phyloP scores from a whole-genome alignment of 352 stramenopile genomes.

The Phytophthora megakarya region DNA sequence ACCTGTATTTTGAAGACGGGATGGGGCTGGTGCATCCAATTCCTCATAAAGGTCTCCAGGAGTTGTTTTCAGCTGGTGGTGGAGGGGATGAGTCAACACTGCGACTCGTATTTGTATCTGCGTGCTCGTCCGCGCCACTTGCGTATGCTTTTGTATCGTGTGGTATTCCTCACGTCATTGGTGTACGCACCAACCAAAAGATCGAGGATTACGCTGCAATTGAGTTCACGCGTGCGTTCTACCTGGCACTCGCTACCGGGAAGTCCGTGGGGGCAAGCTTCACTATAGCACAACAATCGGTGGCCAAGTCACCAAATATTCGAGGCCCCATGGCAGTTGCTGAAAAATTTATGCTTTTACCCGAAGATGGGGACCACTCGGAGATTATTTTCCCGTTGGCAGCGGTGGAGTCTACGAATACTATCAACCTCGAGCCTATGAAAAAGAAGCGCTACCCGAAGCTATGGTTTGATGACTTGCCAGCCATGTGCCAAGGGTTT shows the following conservation, averaged over 20 bases:
- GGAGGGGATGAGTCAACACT: slow-evolving; percentile 48
- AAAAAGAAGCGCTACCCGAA: slow-evolving; percentile 71
- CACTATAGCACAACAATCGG: slow-evolving; percentile 71
- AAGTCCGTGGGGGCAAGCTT: slow-evolving; percentile 79
- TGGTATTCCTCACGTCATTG: slow-evolving; percentile 92
- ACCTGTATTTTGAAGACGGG: slow-evolving; percentile 95
- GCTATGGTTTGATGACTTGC: slow-evolving; percentile 80
- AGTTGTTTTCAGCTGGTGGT: slow-evolving; percentile 67
- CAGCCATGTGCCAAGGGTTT: slow-evolving; percentile 80
- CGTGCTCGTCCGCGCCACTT: slow-evolving; percentile 74
- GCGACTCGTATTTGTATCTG: slow-evolving; percentile 81
- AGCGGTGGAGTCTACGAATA: slow-evolving; percentile 47
- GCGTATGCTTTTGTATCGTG: slow-evolving; percentile 88
- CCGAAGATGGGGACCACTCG: slow-evolving; percentile 75
- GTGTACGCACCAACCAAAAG: slow-evolving; percentile 83
- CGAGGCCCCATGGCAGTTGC: slow-evolving; percentile 66
- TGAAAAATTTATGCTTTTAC: slow-evolving; percentile 79
- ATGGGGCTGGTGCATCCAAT: slow-evolving; percentile 84
- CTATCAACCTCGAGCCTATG: slow-evolving; percentile 52
- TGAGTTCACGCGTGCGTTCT: slow-evolving; percentile 86
- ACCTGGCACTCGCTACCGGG: slow-evolving; percentile 73
- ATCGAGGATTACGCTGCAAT: slow-evolving; percentile 89
- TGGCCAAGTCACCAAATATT: slow-evolving; percentile 82
- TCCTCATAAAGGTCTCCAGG: slow-evolving; percentile 66
- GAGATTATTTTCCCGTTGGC: slow-evolving; percentile 83